Conservation (phyloP, 2,329 filamentous ascomycete species). For the Pseudopithomyces chartarum region DNA sequence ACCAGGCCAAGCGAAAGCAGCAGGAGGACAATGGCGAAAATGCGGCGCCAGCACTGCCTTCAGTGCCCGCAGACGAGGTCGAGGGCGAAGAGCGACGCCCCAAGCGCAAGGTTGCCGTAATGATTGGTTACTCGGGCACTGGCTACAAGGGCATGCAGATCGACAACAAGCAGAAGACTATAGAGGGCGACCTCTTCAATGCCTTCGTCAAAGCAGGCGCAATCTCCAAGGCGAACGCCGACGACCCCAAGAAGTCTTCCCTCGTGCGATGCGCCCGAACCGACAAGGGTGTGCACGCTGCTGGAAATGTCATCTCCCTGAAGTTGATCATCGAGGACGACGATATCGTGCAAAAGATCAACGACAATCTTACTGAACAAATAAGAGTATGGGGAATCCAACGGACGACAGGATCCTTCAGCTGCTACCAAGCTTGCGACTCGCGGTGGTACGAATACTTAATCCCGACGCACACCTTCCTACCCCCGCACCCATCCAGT, state of each 20-base stretch:
- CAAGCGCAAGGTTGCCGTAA: constrained; percentile 94
- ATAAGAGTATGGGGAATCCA: constrained; percentile 96
- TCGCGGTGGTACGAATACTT: constrained; percentile 97
- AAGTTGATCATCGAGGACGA: constrained; percentile 95
- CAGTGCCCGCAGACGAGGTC: constrained; percentile 77
- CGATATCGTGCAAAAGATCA: constrained; percentile 89
- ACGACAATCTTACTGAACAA: constrained; percentile 79
- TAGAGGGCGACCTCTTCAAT: constrained; percentile 92
- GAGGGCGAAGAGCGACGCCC: constrained; percentile 83
- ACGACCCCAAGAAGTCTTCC: constrained; percentile 95
- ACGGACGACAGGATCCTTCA: constrained; percentile 87
- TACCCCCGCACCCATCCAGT: constrained; percentile 89
- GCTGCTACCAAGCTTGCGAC: constrained; percentile 92
- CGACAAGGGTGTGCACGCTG: constrained; percentile 96
- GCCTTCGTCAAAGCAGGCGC: constrained; percentile 90
- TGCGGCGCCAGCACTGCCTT: constrained; percentile 57
- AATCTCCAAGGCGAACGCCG: constrained; percentile 94
- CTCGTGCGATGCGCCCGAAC: constrained; percentile 93
- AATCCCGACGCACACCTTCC: constrained; percentile 88
- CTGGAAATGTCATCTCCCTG: constrained; percentile 91
- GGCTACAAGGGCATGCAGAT: constrained; percentile 99
- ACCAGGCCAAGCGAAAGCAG: constrained; percentile 47
- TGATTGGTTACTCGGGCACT: constrained; percentile 94
- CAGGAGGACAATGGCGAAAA: constrained; percentile 42
- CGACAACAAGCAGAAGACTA: constrained; percentile 77